These are phyloP conservation scores for Backusella circina DNA, from an alignment of 192 early-diverging fungal genomes.

Conservation along the genomic window DNA sequence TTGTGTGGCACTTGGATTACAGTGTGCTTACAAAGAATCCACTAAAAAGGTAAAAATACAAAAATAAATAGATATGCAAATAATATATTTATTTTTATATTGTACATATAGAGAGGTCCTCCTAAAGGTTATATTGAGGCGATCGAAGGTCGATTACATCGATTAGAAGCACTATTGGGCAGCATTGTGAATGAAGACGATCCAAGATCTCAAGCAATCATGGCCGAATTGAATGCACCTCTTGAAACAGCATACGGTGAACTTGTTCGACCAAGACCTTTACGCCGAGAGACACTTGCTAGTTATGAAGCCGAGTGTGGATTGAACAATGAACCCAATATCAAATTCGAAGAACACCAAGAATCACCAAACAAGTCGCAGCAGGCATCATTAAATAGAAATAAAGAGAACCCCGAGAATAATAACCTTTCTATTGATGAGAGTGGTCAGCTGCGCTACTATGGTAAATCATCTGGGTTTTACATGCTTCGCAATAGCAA, in stretches of 20 bases:
- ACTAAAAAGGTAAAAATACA: slow-evolving; percentile 31
- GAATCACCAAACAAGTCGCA: not conserved
- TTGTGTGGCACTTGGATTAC: slow-evolving; percentile 56
- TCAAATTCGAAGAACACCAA: not conserved
- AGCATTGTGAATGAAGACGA: slow-evolving; percentile 55
- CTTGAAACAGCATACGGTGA: slow-evolving; percentile 35
- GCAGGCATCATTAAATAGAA: not conserved
- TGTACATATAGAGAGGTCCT: slow-evolving; percentile 62
- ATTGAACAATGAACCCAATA: not conserved
- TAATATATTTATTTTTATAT: not conserved
- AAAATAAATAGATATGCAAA: not conserved
- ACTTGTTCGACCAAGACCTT: slow-evolving; percentile 24
- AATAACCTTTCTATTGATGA: slow-evolving; percentile 62
- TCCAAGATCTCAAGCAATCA: slow-evolving; percentile 33
- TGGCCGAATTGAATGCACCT: slow-evolving; percentile 35
- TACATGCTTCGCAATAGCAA: slow-evolving; percentile 63
- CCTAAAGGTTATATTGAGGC: slow-evolving; percentile 87
- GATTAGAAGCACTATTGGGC: slow-evolving; percentile 65
- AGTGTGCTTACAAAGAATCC: slow-evolving; percentile 62
- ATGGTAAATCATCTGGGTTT: slow-evolving; percentile 75
- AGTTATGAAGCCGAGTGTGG: slow-evolving; percentile 1
- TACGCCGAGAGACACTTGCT: slow-evolving; percentile 4
- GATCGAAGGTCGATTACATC: slow-evolving; percentile 70
- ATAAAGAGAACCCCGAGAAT: slow-evolving; percentile 48
- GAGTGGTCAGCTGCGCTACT: slow-evolving; percentile 65